Percentiles rank a stretch among this genome's conserved stretches.
Evolutionary conservation across 345 rosid species (phyloP).

Genomic region (Brassica nigra): DNA sequence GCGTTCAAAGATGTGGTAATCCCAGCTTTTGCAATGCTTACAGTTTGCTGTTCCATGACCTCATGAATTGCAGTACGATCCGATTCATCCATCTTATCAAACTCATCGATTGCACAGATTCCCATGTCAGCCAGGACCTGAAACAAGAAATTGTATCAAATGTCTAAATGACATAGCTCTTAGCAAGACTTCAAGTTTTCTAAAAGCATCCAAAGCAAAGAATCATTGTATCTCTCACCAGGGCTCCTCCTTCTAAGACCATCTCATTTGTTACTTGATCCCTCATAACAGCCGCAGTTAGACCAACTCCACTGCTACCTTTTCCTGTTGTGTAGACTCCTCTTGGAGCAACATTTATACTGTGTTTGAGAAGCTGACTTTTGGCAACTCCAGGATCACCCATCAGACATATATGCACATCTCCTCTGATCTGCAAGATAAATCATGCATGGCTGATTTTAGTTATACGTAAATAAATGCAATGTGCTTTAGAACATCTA

Average conservation of each 20-base stretch:
- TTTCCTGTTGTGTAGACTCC: constrained; percentile 94
- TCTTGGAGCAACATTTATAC: constrained; percentile 90
- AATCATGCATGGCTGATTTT: not conserved
- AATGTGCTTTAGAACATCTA: not conserved
- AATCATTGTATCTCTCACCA: constrained; percentile 59
- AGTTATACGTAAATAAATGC: not conserved
- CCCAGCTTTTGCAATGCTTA: constrained; percentile 99
- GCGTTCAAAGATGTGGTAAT: constrained; percentile 96
- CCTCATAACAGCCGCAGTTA: constrained; percentile 96
- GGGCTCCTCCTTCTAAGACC: constrained; percentile 98
- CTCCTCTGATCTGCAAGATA: constrained; percentile 87
- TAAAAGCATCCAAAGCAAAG: not conserved
- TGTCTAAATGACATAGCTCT: constrained; percentile 13
- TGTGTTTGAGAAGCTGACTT: constrained; percentile 99
- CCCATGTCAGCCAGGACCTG: constrained; percentile 99
- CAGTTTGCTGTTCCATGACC: constrained; percentile 99
- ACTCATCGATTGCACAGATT: constrained; percentile 98
- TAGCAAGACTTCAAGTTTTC: not conserved
- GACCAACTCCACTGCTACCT: constrained; percentile 99
- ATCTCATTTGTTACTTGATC: constrained; percentile 96
- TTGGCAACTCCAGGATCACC: constrained; percentile 99
- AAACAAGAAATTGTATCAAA: constrained; percentile 23
- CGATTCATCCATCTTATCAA: constrained; percentile 99
- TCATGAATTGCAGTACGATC: constrained; percentile 99
- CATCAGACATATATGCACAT: constrained; percentile 92